A percentile compares a stretch with the other conserved stretches of the same genome.
phyloP scores from a whole-genome alignment of 495 filamentous ascomycete species.

The Friedmanniomyces endolithicus region DNA sequence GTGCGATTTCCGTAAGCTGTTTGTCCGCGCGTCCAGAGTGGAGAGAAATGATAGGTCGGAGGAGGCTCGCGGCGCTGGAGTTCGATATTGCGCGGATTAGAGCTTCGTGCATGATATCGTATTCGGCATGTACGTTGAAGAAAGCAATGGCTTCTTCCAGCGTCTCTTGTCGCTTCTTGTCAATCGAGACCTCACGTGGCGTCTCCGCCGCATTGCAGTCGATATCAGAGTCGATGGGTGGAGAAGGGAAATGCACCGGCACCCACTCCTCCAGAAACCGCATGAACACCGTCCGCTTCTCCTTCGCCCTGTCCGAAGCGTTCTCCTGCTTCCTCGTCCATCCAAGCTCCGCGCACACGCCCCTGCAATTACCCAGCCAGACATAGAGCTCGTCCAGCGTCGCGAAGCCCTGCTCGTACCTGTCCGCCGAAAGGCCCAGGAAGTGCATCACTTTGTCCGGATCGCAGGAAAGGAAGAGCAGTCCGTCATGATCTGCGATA shows the following conservation, averaged over 20 bases:
- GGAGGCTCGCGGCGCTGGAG: not conserved
- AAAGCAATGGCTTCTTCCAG: not conserved
- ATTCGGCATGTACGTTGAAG: conserved; percentile 24
- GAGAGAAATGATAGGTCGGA: conserved; percentile 5
- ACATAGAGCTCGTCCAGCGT: conserved; percentile 43
- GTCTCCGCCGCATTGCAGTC: not conserved
- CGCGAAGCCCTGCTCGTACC: conserved; percentile 33
- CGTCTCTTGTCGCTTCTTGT: too few species aligned
- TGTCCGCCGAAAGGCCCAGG: conserved; percentile 39
- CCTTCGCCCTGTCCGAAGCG: conserved; percentile 19
- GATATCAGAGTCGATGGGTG: conserved; percentile 11
- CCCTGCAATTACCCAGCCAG: conserved; percentile 39
- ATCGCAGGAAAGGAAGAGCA: conserved; percentile 44
- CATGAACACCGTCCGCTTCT: conserved; percentile 35
- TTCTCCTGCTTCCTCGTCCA: too few species aligned
- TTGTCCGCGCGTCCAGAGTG: conserved; percentile 3
- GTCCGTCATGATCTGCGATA: conserved; percentile 40
- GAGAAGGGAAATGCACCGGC: not conserved
- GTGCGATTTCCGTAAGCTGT: conserved; percentile 8
- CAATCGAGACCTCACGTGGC: too few species aligned
- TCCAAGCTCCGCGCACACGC: conserved; percentile 31
- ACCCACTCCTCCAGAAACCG: conserved; percentile 42
- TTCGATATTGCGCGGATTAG: not conserved
- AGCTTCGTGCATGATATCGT: conserved; percentile 8
- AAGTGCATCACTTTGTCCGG: conserved; percentile 44